Evolutionary conservation across 148 eudicot genomes (phyloP).

Genomic region (Cornus controversa): DNA sequence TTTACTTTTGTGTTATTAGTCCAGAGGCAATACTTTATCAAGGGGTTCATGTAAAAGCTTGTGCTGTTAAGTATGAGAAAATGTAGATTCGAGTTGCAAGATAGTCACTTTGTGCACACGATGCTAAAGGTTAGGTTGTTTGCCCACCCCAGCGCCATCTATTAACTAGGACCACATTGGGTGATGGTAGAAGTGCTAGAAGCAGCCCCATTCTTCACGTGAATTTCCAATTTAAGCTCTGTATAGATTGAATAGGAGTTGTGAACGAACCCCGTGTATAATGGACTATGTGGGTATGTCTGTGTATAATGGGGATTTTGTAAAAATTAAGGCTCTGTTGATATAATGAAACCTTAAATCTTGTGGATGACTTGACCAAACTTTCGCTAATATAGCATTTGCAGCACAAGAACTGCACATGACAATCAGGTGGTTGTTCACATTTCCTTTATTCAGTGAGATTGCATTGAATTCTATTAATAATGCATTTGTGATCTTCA

Average conservation of each 20-base stretch:
- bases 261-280: neutral
- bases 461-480: neutral
- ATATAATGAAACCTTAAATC: neutral
- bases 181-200: neutral
- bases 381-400: neutral
- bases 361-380: neutral
- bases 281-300: too few species aligned
- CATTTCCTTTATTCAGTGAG: neutral
- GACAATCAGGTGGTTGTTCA: neutral
- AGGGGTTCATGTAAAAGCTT: too few species aligned
- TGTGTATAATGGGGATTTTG: neutral
- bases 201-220: neutral
- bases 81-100: too few species aligned
- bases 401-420: neutral
- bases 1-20: neutral
- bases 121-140: too few species aligned
- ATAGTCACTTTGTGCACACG: too few species aligned
- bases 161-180: too few species aligned
- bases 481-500: neutral
- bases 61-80: too few species aligned
- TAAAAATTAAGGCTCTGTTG: neutral
- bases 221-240: neutral
- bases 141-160: too few species aligned
- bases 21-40: neutral
- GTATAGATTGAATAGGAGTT: neutral